Percentiles rank a stretch among this genome's conserved stretches.
Evolutionary conservation across 371 early-diverging fungal species (phyloP).

Genomic region (Mucor piriformis): DNA sequence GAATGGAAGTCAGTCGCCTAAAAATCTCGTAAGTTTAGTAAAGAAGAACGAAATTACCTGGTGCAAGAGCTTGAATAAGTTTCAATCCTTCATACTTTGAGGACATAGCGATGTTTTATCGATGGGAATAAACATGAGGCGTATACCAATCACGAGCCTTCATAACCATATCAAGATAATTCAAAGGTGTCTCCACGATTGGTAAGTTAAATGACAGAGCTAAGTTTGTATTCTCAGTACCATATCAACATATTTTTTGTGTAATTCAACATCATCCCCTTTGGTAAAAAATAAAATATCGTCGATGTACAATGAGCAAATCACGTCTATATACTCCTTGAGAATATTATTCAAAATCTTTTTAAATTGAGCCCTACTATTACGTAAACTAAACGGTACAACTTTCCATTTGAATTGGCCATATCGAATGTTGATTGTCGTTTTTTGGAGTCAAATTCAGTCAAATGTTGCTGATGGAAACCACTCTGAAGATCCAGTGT

Average conservation of each 20-base stretch:
- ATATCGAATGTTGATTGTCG: constrained; percentile 6
- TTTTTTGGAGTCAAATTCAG: neutral
- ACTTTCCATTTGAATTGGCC: constrained; percentile 48
- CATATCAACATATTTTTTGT: too few relatives aligned
- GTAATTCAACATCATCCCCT: constrained; percentile 25
- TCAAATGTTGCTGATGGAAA: constrained; percentile 35
- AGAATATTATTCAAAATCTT: constrained; percentile 43
- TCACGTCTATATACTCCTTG: constrained; percentile 28
- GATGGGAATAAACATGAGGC: too few relatives aligned
- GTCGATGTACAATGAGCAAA: constrained; percentile 51
- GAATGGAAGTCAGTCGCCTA: too few relatives aligned
- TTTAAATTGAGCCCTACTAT: constrained; percentile 51
- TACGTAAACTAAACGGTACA: constrained; percentile 55
- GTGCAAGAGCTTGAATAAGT: too few relatives aligned
- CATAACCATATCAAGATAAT: neutral
- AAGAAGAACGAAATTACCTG: too few relatives aligned
- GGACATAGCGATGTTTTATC: too few relatives aligned
- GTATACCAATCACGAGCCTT: too few relatives aligned
- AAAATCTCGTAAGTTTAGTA: too few relatives aligned
- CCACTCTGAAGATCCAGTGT: constrained; percentile 39
- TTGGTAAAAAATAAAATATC: constrained; percentile 53
- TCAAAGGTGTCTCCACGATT: too few relatives aligned
- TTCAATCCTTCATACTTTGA: too few relatives aligned
- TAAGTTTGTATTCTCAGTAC: too few relatives aligned
- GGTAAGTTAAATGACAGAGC: too few relatives aligned